A percentile compares a stretch with the other conserved stretches of the same genome.
phyloP scores from a whole-genome alignment of 2,329 filamentous ascomycete species.

The Xylariaceae sp. region DNA sequence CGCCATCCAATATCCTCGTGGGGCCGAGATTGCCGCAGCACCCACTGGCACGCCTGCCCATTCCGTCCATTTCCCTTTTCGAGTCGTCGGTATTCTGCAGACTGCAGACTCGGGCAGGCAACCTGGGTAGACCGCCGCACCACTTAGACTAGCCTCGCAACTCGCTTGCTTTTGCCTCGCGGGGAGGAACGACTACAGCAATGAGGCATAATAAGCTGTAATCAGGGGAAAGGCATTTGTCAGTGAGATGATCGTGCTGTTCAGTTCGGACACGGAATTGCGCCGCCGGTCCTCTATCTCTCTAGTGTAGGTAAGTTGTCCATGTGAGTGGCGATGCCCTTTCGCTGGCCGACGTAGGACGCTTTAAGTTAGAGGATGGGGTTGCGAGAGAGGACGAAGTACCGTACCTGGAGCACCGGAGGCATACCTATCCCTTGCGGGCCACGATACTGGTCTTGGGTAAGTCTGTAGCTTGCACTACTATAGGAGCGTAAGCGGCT shows the following conservation, averaged over 20 bases:
- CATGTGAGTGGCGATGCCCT: neutral
- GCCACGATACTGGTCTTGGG: too few relatives aligned
- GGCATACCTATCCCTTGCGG: too few relatives aligned
- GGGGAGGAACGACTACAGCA: neutral
- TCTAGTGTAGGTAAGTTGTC: too few relatives aligned
- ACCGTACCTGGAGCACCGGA: too few relatives aligned
- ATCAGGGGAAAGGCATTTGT: conserved; percentile 3
- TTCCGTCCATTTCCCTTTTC: neutral
- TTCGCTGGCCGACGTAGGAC: conserved; percentile 8
- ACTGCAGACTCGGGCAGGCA: too few relatives aligned
- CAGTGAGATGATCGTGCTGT: neutral
- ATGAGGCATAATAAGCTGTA: neutral
- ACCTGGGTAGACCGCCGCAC: too few relatives aligned
- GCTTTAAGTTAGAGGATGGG: neutral
- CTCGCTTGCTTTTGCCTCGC: conserved; percentile 4
- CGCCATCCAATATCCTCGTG: conserved; percentile 9
- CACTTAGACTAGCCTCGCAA: too few relatives aligned
- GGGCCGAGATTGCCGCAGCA: conserved; percentile 10
- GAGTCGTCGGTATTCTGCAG: neutral
- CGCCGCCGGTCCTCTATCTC: conserved; percentile 2
- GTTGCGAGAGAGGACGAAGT: neutral
- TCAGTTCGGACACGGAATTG: conserved; percentile 2
- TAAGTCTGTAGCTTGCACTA: conserved; percentile 5
- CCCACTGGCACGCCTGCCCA: neutral
- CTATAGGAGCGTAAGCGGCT: neutral